phyloP scores from a whole-genome alignment of 495 filamentous ascomycete species.

The Penicillium ochrochloron region DNA sequence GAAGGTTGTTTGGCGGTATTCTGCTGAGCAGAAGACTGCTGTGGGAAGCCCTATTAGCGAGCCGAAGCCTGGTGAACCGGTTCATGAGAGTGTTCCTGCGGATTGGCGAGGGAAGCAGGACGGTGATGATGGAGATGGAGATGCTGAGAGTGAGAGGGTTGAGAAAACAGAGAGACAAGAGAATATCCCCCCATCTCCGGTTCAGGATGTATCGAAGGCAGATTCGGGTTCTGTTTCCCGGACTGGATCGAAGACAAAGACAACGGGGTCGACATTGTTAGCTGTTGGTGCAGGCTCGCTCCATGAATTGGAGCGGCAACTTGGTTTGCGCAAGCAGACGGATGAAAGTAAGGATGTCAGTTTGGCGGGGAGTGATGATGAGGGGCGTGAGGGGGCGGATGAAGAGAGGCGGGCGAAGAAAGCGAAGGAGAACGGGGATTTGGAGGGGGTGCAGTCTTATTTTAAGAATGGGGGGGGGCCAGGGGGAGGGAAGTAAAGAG shows the following conservation, averaged over 20 bases:
- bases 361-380: constrained; percentile 65
- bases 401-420: constrained; percentile 20
- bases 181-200: neutral
- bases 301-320: constrained; percentile 52
- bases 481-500: neutral
- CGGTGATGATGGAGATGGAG: neutral
- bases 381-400: constrained; percentile 26
- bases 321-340: constrained; percentile 67
- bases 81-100: constrained; percentile 68
- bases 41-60: constrained; percentile 55
- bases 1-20: constrained; percentile 81
- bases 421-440: constrained; percentile 23
- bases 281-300: constrained; percentile 21
- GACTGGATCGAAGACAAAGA: neutral
- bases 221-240: constrained; percentile 5
- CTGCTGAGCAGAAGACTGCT: constrained; percentile 33
- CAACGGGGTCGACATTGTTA: constrained; percentile 9
- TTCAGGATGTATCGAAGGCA: neutral
- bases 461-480: constrained; percentile 20
- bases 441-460: constrained; percentile 40
- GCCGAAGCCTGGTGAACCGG: constrained; percentile 63
- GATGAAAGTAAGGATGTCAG: constrained; percentile 66
- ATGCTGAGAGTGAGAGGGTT: too few relatives aligned
- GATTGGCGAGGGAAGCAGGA: constrained; percentile 65
- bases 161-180: constrained; percentile 15